Evolutionary conservation across 345 rosid genomes (phyloP).

Genomic region (Laguncularia racemosa): DNA sequence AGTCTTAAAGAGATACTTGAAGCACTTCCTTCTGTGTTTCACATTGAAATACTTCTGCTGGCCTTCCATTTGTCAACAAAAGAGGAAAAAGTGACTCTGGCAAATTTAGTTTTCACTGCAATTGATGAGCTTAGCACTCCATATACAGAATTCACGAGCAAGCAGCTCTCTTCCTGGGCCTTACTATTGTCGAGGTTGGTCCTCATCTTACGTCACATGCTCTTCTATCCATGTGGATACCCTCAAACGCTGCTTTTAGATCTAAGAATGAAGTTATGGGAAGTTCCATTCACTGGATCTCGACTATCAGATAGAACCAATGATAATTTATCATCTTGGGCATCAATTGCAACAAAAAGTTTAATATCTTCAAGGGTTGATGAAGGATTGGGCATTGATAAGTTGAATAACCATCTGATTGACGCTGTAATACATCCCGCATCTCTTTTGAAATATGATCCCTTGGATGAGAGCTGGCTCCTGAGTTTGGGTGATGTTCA

Average conservation of each 20-base stretch:
- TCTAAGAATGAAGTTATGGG: conserved; percentile 72
- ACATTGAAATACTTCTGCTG: conserved; percentile 85
- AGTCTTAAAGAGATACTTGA: conserved; percentile 52
- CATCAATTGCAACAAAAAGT: conserved; percentile 41
- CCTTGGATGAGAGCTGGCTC: conserved; percentile 34
- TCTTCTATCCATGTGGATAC: conserved; percentile 53
- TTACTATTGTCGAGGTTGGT: conserved; percentile 79
- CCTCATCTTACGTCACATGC: conserved; percentile 75
- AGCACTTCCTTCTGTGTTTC: conserved; percentile 77
- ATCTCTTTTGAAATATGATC: conserved; percentile 40
- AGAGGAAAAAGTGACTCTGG: conserved; percentile 57
- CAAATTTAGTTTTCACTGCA: conserved; percentile 44
- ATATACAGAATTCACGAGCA: conserved; percentile 24
- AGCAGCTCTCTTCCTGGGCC: conserved; percentile 78
- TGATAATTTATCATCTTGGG: conserved; percentile 70
- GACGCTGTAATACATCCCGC: conserved; percentile 58
- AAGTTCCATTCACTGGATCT: conserved; percentile 38
- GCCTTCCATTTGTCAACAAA: conserved; percentile 83
- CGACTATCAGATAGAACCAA: conserved; percentile 25
- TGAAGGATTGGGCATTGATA: conserved; percentile 42
- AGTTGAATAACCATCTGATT: conserved; percentile 59
- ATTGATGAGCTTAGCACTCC: conserved; percentile 39
- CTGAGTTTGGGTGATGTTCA: conserved; percentile 47
- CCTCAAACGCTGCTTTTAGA: conserved; percentile 69
- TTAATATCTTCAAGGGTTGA: conserved; percentile 47